phyloP scores from a whole-genome alignment of 257 asterid species.

The Solanum chiquidenum region DNA sequence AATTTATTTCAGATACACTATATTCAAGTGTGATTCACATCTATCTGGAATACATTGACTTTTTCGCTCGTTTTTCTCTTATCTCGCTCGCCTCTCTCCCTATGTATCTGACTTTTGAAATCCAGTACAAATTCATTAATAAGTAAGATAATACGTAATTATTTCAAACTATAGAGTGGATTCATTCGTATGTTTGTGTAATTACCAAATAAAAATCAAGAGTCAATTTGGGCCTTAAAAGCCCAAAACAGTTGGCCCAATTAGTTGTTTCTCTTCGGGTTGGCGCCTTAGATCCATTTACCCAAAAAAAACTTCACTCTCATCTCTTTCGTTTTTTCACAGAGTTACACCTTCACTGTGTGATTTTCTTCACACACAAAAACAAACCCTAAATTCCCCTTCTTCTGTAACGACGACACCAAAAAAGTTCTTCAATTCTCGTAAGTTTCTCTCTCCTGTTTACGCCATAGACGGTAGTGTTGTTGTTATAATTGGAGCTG shows the following conservation, averaged over 20 bases:
- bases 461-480: background rate
- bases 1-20: no score
- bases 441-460: background rate
- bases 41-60: background rate
- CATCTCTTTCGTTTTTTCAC: background rate
- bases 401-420: background rate
- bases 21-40: no score
- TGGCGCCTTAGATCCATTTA: background rate
- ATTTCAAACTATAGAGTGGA: background rate
- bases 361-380: background rate
- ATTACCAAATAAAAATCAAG: background rate
- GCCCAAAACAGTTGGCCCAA: background rate
- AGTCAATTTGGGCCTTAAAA: background rate
- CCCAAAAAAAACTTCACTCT: background rate
- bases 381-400: background rate
- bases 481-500: background rate
- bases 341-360: conserved; percentile 7
- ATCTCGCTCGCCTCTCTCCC: background rate
- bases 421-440: conserved; percentile 15
- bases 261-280: background rate
- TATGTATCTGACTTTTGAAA: background rate
- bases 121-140: background rate
- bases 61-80: no score
- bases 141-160: background rate
- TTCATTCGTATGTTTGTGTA: background rate